Conservation (phyloP, 1,284 basidiomycete genomes). For the Naganishia sp. region DNA sequence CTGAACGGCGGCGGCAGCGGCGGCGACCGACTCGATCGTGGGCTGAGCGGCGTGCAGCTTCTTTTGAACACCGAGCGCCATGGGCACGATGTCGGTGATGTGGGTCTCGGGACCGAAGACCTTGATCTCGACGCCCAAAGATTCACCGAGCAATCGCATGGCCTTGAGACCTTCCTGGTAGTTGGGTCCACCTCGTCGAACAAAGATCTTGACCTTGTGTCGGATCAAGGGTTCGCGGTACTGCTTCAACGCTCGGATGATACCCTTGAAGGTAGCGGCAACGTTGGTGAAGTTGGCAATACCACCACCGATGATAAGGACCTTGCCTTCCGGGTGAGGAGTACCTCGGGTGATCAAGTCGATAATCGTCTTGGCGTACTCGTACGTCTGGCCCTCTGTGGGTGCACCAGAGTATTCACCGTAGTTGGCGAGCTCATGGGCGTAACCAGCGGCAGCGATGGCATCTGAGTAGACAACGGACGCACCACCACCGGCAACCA, state of each 20-base stretch:
- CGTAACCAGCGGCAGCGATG: slow-evolving; percentile 94
- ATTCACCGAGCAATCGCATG: slow-evolving; percentile 96
- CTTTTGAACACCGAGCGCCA: slow-evolving; percentile 79
- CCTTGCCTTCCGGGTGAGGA: slow-evolving; percentile 83
- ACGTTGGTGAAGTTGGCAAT: slow-evolving; percentile 99
- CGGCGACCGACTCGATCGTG: slow-evolving; percentile 46
- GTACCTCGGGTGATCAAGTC: slow-evolving; percentile 92
- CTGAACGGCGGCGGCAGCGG: slow-evolving; percentile 36
- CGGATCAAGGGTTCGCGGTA: slow-evolving; percentile 81
- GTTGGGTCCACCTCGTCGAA: slow-evolving; percentile 97
- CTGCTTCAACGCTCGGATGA: slow-evolving; percentile 95
- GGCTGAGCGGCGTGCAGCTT: slow-evolving; percentile 53
- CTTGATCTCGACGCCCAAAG: slow-evolving; percentile 93
- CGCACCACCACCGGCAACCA: slow-evolving; percentile 82
- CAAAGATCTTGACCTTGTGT: slow-evolving; percentile 89
- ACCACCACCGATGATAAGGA: slow-evolving; percentile 99
- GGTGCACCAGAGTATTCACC: slow-evolving; percentile 99
- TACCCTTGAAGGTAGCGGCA: slow-evolving; percentile 98
- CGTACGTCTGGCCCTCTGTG: slow-evolving; percentile 96
- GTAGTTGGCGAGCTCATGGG: slow-evolving; percentile 98
- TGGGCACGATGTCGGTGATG: slow-evolving; percentile 97
- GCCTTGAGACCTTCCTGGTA: slow-evolving; percentile 99
- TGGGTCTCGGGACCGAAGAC: slow-evolving; percentile 98
- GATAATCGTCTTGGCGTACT: slow-evolving; percentile 98
- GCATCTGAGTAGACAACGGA: slow-evolving; percentile 70